A percentile compares a stretch with the other conserved stretches of the same genome.
Conservation (phyloP, 2,329 filamentous ascomycete species). For the Pseudomassariella vexata region DNA sequence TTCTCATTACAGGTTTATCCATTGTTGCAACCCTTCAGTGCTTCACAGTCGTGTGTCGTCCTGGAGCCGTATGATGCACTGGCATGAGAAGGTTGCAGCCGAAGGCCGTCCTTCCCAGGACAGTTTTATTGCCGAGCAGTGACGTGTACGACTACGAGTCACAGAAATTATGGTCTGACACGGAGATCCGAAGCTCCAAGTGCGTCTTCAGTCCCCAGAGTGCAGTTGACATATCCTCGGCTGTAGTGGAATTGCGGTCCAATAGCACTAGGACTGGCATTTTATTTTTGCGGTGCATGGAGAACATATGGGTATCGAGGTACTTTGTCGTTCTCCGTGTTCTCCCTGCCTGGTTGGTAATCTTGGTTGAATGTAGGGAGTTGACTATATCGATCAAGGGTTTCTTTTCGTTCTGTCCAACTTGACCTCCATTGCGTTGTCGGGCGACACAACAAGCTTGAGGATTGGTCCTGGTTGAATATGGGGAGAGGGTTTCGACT, state of each 20-base stretch:
- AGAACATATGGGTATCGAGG: constrained; percentile 26
- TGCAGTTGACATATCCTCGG: constrained; percentile 17
- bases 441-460: constrained; percentile 17
- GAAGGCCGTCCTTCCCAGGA: no score
- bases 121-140: no score
- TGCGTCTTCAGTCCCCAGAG: constrained; percentile 27
- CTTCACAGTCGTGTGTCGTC: no score
- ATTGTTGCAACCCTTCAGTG: no score
- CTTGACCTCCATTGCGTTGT: constrained; percentile 8
- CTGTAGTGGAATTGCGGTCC: constrained; percentile 15
- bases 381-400: constrained; percentile 10
- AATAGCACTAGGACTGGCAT: no score
- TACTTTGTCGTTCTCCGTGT: constrained; percentile 8
- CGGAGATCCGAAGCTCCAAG: constrained; percentile 23
- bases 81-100: no score
- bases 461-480: constrained; percentile 7
- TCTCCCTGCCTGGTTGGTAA: no score
- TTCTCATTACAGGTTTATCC: no score
- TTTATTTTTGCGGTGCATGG: constrained; percentile 25
- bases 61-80: no score
- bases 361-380: no score
- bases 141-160: constrained; percentile 24
- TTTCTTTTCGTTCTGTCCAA: constrained; percentile 10
- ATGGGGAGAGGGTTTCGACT: constrained; percentile 8
- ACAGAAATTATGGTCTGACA: constrained; percentile 28